Conservation (phyloP, 805 yeast genomes). For the Vanderwaltozyma verrucispora region DNA sequence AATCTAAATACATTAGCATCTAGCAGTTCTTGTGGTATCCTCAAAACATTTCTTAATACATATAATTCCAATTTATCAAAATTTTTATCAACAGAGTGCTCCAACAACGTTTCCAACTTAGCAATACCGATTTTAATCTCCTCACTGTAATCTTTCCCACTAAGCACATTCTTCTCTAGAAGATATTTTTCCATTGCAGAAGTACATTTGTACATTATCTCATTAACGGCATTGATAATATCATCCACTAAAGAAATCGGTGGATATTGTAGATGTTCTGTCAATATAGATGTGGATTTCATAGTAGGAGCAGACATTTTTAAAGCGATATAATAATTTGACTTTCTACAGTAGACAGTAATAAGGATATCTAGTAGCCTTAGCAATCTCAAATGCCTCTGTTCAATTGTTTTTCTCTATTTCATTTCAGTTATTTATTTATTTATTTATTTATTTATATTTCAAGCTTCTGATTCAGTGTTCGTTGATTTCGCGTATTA, state of each 20-base stretch:
- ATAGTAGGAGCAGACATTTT: conserved; percentile 31
- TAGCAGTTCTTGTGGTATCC: conserved; percentile 55
- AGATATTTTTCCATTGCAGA: conserved; percentile 66
- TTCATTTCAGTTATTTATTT: too few species aligned
- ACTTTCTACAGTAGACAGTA: too few species aligned
- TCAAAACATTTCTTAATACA: conserved; percentile 63
- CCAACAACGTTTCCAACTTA: conserved; percentile 64
- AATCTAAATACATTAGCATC: conserved; percentile 57
- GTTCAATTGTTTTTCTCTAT: too few species aligned
- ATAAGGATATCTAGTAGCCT: too few species aligned
- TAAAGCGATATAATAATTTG: too few species aligned
- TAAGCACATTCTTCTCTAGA: conserved; percentile 14
- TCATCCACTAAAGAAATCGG: conserved; percentile 80
- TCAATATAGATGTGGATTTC: conserved; percentile 43
- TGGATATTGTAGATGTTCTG: conserved; percentile 80
- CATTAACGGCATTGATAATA: conserved; percentile 79
- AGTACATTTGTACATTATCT: conserved; percentile 71
- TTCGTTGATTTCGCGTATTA: too few species aligned
- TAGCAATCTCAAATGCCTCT: too few species aligned
- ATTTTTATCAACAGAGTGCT: conserved; percentile 64
- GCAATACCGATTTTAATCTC: conserved; percentile 76
- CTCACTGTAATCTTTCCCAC: conserved; percentile 24
- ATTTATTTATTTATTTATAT: too few species aligned
- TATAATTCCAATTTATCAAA: conserved; percentile 84
- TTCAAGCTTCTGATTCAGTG: too few species aligned